Evolutionary conservation across 192 early-diverging fungal species (phyloP), one percentile per base, ranked within the genome.

Genomic region (Rhizophagus clarus): DNA sequence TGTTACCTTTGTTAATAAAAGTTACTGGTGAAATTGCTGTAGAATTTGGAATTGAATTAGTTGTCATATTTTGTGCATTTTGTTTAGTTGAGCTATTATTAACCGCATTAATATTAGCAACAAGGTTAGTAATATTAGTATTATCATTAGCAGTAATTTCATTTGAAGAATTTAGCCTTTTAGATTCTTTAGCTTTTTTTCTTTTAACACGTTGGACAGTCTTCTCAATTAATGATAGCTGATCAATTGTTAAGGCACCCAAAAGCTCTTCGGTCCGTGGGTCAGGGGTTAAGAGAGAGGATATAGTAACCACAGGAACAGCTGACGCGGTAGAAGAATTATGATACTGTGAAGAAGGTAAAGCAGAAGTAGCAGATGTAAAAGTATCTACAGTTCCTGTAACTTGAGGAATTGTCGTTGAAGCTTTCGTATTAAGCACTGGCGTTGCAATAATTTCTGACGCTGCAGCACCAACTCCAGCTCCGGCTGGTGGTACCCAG

Each of bases 181-280:
- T 79, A 12, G 28, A 22, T 51, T 79, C 77, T 69, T 69, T 79
- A 47, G 29, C 29, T 28, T 79, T 79, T 12, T 69, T 66, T 56
- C 37, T 79, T 29, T 69, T 79, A 28, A 68, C 77, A 51, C 64
- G 34, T 60, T 79, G 63, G 31, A 79, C 66, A 12, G 77, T 79
- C 24, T 51, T 79, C 66, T 79, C 77, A 20, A 79, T 47, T n/a
- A 29, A 56, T 12, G 45, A 26, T 29, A 79, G n/a, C 37, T 79
- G 77, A 4, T 79, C 77, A 32, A 79, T 20, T 34, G 64, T 47
- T 28, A 79, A 51, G 1, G 77, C 61, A 47, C 42, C 17, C 7
- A 79, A 56, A 69, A 79, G 26, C 28, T 79, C 77, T 56, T 79
- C 77, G 22, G 77, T 79, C 3, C 61, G 26, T 47, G 26, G 45